These are phyloP conservation scores for Colletotrichum tanaceti DNA, from an alignment of 2,329 filamentous ascomycete species.

Conservation along the genomic window DNA sequence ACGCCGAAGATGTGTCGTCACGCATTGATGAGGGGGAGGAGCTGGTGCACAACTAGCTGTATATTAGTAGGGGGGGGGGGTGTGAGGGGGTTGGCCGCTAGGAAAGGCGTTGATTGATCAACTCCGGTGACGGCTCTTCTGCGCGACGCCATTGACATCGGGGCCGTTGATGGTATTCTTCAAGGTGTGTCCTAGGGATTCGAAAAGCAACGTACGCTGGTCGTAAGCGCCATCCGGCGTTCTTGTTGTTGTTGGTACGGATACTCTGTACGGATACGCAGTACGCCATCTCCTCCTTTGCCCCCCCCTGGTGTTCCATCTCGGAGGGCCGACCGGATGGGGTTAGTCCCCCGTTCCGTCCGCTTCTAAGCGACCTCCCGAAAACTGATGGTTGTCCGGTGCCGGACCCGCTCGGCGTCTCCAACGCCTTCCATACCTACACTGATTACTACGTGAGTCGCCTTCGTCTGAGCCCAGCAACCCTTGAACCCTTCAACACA, in stretches of 20 bases:
- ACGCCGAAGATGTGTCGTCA: constrained; percentile 21
- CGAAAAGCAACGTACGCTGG: neutral
- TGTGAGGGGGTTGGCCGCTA: neutral
- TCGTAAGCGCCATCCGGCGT: neutral
- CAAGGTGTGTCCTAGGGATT: constrained; percentile 10
- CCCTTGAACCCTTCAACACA: neutral
- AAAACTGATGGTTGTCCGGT: constrained; percentile 35
- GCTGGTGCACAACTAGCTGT: neutral
- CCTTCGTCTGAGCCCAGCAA: neutral
- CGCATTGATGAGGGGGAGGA: constrained; percentile 21
- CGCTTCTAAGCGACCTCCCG: constrained; percentile 29
- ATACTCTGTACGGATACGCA: too few species aligned
- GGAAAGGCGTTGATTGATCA: constrained; percentile 17
- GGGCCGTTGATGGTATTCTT: constrained; percentile 5
- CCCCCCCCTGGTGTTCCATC: constrained; percentile 28
- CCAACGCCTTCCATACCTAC: constrained; percentile 2
- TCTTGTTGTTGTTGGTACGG: neutral
- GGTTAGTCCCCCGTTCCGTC: constrained; percentile 34
- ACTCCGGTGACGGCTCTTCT: neutral
- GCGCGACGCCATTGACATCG: neutral
- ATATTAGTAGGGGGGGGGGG: constrained; percentile 1
- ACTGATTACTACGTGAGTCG: constrained; percentile 30
- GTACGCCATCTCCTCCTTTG: neutral
- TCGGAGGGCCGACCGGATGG: constrained; percentile 31
- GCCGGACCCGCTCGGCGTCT: constrained; percentile 35